Evolutionary conservation across 345 rosid species (phyloP).

Genomic region (Sisymbrium altissimum): DNA sequence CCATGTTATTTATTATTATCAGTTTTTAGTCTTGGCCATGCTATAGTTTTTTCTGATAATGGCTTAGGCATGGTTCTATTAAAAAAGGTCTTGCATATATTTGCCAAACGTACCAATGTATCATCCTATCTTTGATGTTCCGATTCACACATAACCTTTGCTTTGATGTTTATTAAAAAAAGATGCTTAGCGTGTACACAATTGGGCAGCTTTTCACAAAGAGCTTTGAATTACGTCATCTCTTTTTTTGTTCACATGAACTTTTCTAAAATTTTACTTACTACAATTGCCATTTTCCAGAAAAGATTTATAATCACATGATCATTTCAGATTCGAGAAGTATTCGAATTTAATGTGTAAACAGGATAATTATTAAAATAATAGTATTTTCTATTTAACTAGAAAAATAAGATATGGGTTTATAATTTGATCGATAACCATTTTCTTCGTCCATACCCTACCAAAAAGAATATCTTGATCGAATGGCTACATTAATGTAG

Average conservation of each 20-base stretch:
- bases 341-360: not conserved
- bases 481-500: constrained; percentile 15
- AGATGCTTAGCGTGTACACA: constrained; percentile 27
- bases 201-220: constrained; percentile 10
- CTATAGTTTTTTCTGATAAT: not conserved
- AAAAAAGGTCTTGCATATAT: not conserved
- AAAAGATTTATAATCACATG: constrained; percentile 21
- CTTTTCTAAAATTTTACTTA: not conserved
- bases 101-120: constrained; percentile 17
- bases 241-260: constrained; percentile 13
- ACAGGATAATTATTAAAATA: not conserved
- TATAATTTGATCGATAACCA: not conserved
- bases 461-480: constrained; percentile 25
- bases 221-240: not conserved
- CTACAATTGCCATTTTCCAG: not conserved
- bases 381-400: not conserved
- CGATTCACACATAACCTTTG: constrained; percentile 21
- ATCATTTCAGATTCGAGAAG: constrained; percentile 2
- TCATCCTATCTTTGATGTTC: constrained; percentile 4
- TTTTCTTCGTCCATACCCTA: constrained; percentile 29
- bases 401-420: not conserved
- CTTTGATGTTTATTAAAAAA: constrained; percentile 3
- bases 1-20: not conserved
- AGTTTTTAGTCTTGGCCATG: not conserved
- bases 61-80: constrained; percentile 8